Conservation (phyloP, 23 red algal species). For the Gracilaria gracilis region DNA sequence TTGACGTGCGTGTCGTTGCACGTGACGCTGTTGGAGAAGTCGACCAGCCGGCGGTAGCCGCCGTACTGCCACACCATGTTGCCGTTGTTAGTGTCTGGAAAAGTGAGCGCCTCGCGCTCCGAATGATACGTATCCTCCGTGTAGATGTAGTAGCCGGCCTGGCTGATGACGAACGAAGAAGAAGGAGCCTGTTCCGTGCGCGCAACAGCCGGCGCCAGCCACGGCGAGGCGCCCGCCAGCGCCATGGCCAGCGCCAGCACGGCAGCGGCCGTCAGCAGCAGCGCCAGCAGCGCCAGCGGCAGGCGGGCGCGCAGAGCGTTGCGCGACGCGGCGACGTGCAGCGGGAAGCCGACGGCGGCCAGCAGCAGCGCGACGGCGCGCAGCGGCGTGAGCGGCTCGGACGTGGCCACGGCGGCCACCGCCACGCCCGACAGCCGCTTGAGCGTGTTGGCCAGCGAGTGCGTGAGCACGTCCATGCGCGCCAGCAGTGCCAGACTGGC, state of each 20-base stretch:
- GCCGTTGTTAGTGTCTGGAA: constrained; percentile 5
- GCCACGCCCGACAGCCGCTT: constrained; percentile 24
- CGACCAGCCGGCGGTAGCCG: not conserved
- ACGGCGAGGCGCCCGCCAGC: too few species aligned
- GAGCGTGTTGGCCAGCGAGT: constrained; percentile 25
- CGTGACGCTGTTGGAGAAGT: not conserved
- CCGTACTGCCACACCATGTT: constrained; percentile 44
- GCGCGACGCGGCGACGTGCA: too few species aligned
- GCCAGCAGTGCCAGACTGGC: constrained; percentile 22
- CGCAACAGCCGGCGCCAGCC: too few species aligned
- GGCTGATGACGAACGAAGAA: not conserved
- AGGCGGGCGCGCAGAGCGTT: too few species aligned
- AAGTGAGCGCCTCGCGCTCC: not conserved
- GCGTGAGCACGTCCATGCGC: constrained; percentile 19
- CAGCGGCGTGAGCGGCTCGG: not conserved
- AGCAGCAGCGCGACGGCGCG: not conserved
- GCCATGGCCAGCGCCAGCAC: not conserved
- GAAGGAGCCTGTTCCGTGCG: too few species aligned
- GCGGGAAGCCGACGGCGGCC: constrained; percentile 6
- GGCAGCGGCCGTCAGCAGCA: too few species aligned
- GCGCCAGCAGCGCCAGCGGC: too few species aligned
- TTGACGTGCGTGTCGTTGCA: not conserved
- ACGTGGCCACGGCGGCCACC: not conserved
- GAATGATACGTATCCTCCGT: not conserved
- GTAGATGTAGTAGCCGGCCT: not conserved